These are phyloP conservation scores for Brachypodium distachyon DNA, from an alignment of 202 grass and related monocot genomes.

Conservation along the genomic window DNA sequence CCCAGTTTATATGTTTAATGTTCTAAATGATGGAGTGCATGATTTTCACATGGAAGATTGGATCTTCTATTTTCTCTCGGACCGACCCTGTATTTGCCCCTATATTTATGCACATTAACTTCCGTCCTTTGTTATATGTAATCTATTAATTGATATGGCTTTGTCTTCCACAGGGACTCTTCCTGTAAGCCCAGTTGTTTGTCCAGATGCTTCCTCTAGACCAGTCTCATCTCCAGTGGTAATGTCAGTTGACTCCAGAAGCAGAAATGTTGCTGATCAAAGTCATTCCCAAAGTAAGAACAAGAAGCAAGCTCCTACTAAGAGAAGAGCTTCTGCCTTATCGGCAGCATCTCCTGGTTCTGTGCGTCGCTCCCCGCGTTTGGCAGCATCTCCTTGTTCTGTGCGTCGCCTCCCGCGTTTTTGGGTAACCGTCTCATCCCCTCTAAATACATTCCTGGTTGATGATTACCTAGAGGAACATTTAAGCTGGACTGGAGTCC, in stretches of 20 bases:
- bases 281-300: conserved; percentile 11
- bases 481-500: background rate
- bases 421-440: conserved; percentile 21
- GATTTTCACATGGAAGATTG: background rate
- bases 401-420: conserved; percentile 34
- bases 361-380: conserved; percentile 31
- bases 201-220: conserved; percentile 6
- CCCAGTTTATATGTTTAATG: background rate
- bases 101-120: background rate
- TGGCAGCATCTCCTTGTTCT: conserved; percentile 19
- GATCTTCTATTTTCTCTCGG: background rate
- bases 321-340: conserved; percentile 11
- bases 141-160: background rate
- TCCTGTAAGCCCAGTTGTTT: conserved; percentile 9
- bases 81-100: background rate
- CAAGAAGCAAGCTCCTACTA: conserved; percentile 9
- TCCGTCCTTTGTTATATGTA: background rate
- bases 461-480: background rate
- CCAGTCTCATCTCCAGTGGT: conserved; percentile 21
- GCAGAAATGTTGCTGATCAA: conserved; percentile 6
- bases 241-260: conserved; percentile 13
- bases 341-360: conserved; percentile 19
- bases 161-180: conserved; percentile 21
- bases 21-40: background rate
- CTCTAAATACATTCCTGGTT: background rate